Percentiles rank a stretch among this genome's conserved stretches.
These are phyloP conservation scores for Atkinsonella texensis DNA, from an alignment of 2,329 filamentous ascomycete genomes.

Conservation along the genomic window DNA sequence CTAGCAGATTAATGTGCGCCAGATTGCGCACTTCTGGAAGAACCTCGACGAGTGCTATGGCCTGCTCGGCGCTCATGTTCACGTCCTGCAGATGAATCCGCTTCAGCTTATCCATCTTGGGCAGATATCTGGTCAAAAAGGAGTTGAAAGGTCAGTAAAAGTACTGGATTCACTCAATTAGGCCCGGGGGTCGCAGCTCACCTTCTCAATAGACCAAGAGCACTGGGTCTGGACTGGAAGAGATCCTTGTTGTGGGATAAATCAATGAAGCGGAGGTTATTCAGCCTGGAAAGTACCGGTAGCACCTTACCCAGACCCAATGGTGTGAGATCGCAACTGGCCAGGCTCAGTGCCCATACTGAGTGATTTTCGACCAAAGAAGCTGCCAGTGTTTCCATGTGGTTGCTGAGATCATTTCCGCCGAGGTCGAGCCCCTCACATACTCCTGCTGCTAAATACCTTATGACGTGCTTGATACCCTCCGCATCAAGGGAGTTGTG, in stretches of 20 bases:
- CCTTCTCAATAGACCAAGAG: constrained; percentile 62
- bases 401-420: constrained; percentile 59
- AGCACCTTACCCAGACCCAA: constrained; percentile 62
- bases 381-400: constrained; percentile 40
- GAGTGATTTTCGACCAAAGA: constrained; percentile 41
- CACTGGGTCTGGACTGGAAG: constrained; percentile 62
- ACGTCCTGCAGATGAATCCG: constrained; percentile 81
- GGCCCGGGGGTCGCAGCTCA: constrained; percentile 24
- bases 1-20: constrained; percentile 76
- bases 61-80: constrained; percentile 72
- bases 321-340: constrained; percentile 70
- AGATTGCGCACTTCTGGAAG: constrained; percentile 71
- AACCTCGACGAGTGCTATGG: constrained; percentile 82
- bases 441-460: constrained; percentile 61
- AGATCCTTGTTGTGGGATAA: constrained; percentile 79
- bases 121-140: constrained; percentile 20
- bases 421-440: constrained; percentile 86
- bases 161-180: background rate
- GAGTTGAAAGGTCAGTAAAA: background rate
- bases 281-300: constrained; percentile 57
- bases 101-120: constrained; percentile 65
- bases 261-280: constrained; percentile 76
- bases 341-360: constrained; percentile 73
- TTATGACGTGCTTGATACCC: constrained; percentile 62
- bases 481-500: constrained; percentile 66